phyloP scores from a whole-genome alignment of 2,329 filamentous ascomycete species.

The Diaporthe sp. region DNA sequence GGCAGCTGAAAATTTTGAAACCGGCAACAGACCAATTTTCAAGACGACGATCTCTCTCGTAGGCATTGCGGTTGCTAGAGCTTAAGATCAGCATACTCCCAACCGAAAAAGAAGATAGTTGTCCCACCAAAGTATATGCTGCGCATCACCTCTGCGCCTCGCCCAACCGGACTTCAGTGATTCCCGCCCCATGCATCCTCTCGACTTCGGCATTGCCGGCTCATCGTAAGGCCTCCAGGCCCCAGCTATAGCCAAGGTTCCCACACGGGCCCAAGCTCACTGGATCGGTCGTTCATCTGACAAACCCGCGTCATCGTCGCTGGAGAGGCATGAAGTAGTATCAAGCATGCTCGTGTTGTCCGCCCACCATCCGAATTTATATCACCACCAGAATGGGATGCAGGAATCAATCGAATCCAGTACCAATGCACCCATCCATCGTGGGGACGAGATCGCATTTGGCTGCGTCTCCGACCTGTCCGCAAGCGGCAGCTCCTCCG shows the following conservation, averaged over 20 bases:
- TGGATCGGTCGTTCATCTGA: conserved; percentile 5
- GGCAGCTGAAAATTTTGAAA: conserved; percentile 29
- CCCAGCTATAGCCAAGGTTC: background rate
- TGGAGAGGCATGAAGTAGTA: background rate
- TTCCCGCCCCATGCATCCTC: background rate
- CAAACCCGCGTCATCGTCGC: conserved; percentile 9
- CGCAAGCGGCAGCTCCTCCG: background rate
- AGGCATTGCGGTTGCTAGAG: conserved; percentile 3
- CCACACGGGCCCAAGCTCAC: background rate
- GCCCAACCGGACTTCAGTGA: background rate
- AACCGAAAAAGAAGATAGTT: background rate
- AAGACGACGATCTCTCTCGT: background rate
- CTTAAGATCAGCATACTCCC: conserved; percentile 30
- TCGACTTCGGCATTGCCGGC: conserved; percentile 18
- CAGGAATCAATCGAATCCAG: conserved; percentile 3
- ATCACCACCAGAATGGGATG: background rate
- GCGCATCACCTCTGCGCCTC: background rate
- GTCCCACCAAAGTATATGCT: background rate
- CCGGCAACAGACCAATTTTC: background rate
- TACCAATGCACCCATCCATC: background rate
- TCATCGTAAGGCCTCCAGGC: conserved; percentile 17
- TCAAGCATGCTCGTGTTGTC: background rate
- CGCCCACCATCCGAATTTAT: background rate
- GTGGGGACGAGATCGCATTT: background rate
- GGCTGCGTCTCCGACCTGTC: background rate